Conservation (phyloP, 176 grass and related monocot genomes). For the Hyparrhenia diplandra region DNA sequence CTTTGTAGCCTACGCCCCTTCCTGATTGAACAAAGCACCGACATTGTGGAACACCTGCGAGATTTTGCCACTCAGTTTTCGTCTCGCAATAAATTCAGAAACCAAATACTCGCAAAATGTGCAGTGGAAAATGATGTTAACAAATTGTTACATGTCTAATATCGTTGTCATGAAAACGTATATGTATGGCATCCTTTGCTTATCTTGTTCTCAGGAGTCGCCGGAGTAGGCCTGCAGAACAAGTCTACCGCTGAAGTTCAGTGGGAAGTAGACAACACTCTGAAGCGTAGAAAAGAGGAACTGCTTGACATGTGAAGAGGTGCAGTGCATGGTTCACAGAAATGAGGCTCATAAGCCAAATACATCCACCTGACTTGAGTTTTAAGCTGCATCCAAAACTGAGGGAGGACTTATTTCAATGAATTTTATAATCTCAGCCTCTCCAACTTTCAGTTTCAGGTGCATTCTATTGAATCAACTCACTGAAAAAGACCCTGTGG, state of each 20-base stretch:
- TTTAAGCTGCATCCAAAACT: constrained; percentile 1
- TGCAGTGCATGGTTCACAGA: constrained; percentile 4
- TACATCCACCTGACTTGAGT: constrained; percentile 20
- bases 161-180: not conserved
- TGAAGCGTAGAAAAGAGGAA: not conserved
- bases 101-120: not conserved
- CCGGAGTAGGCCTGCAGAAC: not conserved
- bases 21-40: not conserved
- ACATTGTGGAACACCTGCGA: not conserved
- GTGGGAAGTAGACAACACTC: not conserved
- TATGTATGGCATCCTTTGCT: not conserved
- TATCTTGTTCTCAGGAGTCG: not conserved
- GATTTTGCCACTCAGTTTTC: too few relatives aligned
- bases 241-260: not conserved
- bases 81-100: not conserved
- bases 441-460: not conserved
- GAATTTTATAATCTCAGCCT: constrained; percentile 2
- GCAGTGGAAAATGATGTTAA: not conserved
- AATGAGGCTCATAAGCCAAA: constrained; percentile 6
- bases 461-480: constrained; percentile 21
- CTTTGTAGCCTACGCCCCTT: not conserved
- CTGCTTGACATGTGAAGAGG: not conserved
- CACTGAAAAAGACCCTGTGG: not conserved
- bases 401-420: not conserved
- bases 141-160: not conserved